Percentiles rank a stretch among this genome's conserved stretches.
Conservation (phyloP, 169 alveolate species). For the Eimeria acervulina region DNA sequence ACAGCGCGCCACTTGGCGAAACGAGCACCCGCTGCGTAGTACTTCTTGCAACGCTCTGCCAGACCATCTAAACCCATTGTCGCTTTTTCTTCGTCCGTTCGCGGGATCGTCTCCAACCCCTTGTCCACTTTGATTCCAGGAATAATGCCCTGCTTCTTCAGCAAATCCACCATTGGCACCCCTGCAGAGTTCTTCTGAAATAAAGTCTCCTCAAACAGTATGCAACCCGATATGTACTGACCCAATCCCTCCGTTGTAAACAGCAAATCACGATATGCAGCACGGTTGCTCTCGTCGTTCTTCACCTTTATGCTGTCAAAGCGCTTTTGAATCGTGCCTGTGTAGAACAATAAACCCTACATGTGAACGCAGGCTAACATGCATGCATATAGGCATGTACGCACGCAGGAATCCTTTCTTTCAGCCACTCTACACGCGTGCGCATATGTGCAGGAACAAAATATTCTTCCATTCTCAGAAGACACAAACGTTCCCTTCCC, state of each 20-base stretch:
- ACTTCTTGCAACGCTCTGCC: conserved; percentile 97
- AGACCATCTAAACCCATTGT: conserved; percentile 98
- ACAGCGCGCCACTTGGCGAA: conserved; percentile 99
- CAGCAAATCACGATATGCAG: conserved; percentile 97
- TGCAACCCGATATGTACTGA: conserved; percentile 98
- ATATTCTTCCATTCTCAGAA: no score
- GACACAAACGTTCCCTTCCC: no score
- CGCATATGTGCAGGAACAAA: no score
- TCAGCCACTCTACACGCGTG: no score
- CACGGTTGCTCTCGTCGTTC: conserved; percentile 97
- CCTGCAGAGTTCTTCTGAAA: conserved; percentile 96
- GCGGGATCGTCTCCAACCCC: conserved; percentile 96
- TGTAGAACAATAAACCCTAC: background rate
- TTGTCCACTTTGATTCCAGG: conserved; percentile 99
- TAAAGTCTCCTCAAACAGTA: conserved; percentile 99
- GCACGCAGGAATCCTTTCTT: background rate
- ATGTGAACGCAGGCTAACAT: background rate
- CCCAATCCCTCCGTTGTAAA: conserved; percentile 96
- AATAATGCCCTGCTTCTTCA: conserved; percentile 95
- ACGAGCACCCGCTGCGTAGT: conserved; percentile 98
- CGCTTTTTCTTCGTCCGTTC: conserved; percentile 95
- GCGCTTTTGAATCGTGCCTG: conserved; percentile 97
- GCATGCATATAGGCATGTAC: background rate
- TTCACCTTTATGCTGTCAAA: conserved; percentile 96
- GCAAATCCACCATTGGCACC: conserved; percentile 93